Conservation (phyloP, 2,329 filamentous ascomycete species). For the Fusarium sp. region DNA sequence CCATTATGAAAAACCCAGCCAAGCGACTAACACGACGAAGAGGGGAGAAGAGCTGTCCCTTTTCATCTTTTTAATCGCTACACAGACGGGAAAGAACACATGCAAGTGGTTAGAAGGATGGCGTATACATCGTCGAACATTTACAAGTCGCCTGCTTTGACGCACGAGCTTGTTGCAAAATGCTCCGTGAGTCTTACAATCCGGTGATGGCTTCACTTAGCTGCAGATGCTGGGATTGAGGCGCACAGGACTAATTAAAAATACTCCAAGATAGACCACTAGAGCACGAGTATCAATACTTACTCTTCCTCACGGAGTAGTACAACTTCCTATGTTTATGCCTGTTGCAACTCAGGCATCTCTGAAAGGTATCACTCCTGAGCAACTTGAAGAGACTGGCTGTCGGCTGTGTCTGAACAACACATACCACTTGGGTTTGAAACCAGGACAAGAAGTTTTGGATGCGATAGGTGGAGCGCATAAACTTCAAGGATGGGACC, state of each 20-base stretch:
- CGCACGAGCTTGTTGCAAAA: constrained; percentile 80
- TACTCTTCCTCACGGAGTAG: constrained; percentile 89
- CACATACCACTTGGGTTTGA: constrained; percentile 95
- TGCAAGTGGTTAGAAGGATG: constrained; percentile 59
- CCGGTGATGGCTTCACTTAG: constrained; percentile 31
- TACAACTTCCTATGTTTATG: constrained; percentile 96
- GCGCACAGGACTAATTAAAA: constrained; percentile 34
- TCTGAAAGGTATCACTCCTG: constrained; percentile 91
- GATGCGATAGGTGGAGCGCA: constrained; percentile 93
- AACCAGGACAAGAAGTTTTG: constrained; percentile 91
- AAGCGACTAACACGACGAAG: constrained; percentile 21
- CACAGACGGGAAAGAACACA: constrained; percentile 40
- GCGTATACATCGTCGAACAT: constrained; percentile 62
- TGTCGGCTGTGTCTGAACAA: constrained; percentile 97
- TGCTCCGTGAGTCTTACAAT: constrained; percentile 76
- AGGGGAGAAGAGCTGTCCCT: constrained; percentile 6
- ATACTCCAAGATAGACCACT: constrained; percentile 75
- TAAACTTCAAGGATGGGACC: constrained; percentile 92
- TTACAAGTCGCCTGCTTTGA: constrained; percentile 75
- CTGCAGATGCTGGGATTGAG: not conserved
- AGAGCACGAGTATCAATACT: constrained; percentile 91
- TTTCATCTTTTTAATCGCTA: constrained; percentile 2
- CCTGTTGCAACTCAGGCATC: constrained; percentile 97
- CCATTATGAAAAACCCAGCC: constrained; percentile 24
- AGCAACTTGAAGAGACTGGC: constrained; percentile 89